Conservation (phyloP, 2,329 filamentous ascomycete species). For the Arthrocladium fulminans region DNA sequence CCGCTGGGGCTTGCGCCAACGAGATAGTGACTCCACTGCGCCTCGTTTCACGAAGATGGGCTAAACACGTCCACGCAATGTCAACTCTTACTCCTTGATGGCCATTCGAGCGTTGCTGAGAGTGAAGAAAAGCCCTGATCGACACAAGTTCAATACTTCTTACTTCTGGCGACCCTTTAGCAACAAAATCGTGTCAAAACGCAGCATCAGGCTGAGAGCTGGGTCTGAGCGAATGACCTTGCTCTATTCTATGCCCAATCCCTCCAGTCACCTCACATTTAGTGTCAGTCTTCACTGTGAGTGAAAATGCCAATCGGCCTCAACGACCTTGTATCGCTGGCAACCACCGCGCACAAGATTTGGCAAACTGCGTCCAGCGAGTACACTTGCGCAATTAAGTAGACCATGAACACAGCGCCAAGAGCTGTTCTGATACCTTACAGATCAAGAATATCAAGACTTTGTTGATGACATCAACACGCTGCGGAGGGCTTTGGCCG, state of each 20-base stretch:
- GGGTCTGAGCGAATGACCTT: not conserved
- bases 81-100: too few relatives aligned
- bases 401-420: not conserved
- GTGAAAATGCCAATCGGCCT: not conserved
- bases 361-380: not conserved
- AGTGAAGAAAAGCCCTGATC: too few relatives aligned
- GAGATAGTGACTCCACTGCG: too few relatives aligned
- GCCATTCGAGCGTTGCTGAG: too few relatives aligned
- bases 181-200: not conserved
- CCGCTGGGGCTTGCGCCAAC: too few relatives aligned
- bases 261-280: too few relatives aligned
- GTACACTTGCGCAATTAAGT: constrained; percentile 2
- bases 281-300: too few relatives aligned
- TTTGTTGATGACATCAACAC: not conserved
- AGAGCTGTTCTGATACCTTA: not conserved
- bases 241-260: not conserved
- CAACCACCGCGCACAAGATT: not conserved
- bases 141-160: too few relatives aligned
- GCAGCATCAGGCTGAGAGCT: not conserved
- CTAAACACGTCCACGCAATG: too few relatives aligned
- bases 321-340: not conserved
- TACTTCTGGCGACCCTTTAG: not conserved
- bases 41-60: too few relatives aligned
- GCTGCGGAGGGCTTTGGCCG: not conserved
- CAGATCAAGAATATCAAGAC: constrained; percentile 1